Percentiles rank a stretch among this genome's conserved stretches.
phyloP scores from a whole-genome alignment of 139 green algal genomes.

The Pseudopediastrum boryanum region DNA sequence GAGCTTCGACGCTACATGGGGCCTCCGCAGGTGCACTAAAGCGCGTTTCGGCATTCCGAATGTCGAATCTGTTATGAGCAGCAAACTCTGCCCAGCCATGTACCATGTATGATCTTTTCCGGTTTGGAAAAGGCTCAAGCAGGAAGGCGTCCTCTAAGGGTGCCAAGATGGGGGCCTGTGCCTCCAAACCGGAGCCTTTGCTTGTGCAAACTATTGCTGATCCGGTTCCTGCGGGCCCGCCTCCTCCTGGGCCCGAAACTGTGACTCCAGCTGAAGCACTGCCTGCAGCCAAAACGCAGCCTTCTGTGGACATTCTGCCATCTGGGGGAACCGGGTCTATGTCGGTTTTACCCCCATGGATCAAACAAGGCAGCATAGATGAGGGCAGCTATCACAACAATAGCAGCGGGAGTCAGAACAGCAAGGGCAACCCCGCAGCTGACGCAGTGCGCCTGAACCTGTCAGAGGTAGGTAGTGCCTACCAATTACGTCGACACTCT shows the following conservation, averaged over 20 bases:
- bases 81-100: too few species aligned
- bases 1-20: too few species aligned
- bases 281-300: constrained; percentile 8
- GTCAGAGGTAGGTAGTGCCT: constrained; percentile 20
- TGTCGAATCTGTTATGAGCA: too few species aligned
- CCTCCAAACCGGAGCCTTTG: too few species aligned
- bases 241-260: neutral
- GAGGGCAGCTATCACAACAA: neutral
- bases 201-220: neutral
- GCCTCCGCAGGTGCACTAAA: too few species aligned
- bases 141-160: neutral
- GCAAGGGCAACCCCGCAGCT: constrained; percentile 10
- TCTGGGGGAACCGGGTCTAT: too few species aligned
- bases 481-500: neutral
- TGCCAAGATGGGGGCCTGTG: neutral
- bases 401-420: neutral
- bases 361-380: constrained; percentile 17
- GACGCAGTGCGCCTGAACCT: constrained; percentile 34
- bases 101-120: neutral
- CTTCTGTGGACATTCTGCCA: constrained; percentile 26
- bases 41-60: too few species aligned
- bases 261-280: neutral
- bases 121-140: neutral
- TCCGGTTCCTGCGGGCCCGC: neutral
- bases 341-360: too few species aligned